A percentile compares a stretch with the other conserved stretches of the same genome.
Evolutionary conservation across 2,329 filamentous ascomycete genomes (phyloP).

Genomic region (Aschersonia sp.): DNA sequence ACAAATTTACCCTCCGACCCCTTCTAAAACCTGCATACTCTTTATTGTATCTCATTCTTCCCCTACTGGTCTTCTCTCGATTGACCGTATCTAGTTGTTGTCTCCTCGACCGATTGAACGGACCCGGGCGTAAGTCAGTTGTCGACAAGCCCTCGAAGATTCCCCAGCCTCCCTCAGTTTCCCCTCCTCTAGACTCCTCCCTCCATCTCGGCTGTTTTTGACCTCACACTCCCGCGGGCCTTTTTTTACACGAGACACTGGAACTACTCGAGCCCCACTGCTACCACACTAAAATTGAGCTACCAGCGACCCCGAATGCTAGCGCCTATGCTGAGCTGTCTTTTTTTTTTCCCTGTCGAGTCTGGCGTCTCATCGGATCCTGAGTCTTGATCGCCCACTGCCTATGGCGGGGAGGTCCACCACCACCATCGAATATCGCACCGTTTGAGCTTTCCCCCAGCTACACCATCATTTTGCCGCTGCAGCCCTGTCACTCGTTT

Average conservation of each 20-base stretch:
- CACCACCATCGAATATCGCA: background rate
- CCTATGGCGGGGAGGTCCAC: conserved; percentile 3
- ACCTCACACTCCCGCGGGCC: background rate
- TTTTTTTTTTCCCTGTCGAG: background rate
- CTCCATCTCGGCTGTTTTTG: background rate
- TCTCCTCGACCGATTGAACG: too few relatives aligned
- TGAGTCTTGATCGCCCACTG: conserved; percentile 2
- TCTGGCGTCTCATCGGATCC: background rate
- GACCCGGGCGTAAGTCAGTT: too few relatives aligned
- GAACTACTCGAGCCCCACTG: background rate
- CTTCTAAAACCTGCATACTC: too few relatives aligned
- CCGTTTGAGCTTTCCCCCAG: background rate
- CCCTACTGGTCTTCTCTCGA: too few relatives aligned
- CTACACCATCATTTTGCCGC: background rate
- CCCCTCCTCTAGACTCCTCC: background rate
- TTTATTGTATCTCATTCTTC: too few relatives aligned
- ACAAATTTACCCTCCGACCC: too few relatives aligned
- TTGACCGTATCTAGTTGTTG: too few relatives aligned
- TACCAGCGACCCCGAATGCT: background rate
- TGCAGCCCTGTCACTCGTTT: conserved; percentile 2
- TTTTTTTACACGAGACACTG: background rate
- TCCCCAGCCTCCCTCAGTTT: background rate
- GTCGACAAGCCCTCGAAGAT: background rate
- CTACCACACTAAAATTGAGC: background rate
- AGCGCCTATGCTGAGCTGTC: too few relatives aligned